Conservation (phyloP, 1,284 basidiomycete genomes). For the Vanrija pseudolonga region DNA sequence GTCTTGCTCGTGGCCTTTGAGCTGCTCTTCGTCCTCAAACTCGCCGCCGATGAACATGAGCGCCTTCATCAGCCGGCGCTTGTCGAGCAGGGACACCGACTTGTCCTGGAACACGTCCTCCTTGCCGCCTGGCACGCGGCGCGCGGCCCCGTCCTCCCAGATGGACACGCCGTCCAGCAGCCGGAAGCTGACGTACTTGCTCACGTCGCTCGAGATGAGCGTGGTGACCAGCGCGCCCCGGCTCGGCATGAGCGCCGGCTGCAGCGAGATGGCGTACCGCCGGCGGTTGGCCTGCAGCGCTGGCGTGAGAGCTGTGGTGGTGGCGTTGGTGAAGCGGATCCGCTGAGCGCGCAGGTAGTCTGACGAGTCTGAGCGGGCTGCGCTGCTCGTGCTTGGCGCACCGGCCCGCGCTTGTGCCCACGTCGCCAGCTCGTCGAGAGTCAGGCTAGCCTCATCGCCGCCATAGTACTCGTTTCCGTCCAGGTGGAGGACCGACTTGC, state of each 20-base stretch:
- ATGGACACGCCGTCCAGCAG: constrained; percentile 73
- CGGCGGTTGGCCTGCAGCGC: constrained; percentile 58
- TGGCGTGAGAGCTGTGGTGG: constrained; percentile 50
- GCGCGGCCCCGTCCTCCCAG: constrained; percentile 40
- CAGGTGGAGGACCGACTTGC: constrained; percentile 79
- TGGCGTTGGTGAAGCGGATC: constrained; percentile 18
- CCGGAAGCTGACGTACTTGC: constrained; percentile 84
- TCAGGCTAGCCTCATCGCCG: constrained; percentile 72
- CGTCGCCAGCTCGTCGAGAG: constrained; percentile 69
- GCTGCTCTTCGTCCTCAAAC: constrained; percentile 57
- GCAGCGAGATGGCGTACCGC: constrained; percentile 80
- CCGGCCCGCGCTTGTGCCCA: constrained; percentile 57
- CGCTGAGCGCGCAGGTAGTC: not conserved
- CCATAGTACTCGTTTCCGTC: constrained; percentile 85
- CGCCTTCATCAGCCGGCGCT: constrained; percentile 89
- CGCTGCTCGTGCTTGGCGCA: not conserved
- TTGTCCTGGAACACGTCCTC: constrained; percentile 90
- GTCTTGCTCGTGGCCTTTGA: constrained; percentile 55
- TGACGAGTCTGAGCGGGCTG: not conserved
- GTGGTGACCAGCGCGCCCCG: constrained; percentile 74
- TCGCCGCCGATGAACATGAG: constrained; percentile 73
- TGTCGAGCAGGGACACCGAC: constrained; percentile 73
- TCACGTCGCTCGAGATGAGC: constrained; percentile 77
- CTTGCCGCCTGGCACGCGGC: constrained; percentile 80
- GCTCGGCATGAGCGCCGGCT: constrained; percentile 76